phyloP scores from a whole-genome alignment of 345 rosid genomes.

The Firmiana major region DNA sequence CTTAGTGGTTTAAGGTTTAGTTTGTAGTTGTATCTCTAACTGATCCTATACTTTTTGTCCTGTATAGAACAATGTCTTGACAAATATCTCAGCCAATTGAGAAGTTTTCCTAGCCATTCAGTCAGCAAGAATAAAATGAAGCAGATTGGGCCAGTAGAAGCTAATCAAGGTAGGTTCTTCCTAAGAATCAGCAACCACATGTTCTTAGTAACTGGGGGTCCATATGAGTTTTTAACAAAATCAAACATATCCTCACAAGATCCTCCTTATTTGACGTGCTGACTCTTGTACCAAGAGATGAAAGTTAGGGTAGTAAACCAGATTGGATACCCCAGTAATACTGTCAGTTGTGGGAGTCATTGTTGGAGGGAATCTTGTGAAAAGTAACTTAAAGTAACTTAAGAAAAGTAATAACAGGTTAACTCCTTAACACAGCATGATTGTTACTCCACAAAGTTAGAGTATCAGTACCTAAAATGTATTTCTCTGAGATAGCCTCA shows the following conservation, averaged over 20 bases:
- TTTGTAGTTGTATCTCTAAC: neutral
- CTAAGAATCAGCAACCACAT: neutral
- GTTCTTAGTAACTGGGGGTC: neutral
- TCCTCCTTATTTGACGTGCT: neutral
- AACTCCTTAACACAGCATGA: neutral
- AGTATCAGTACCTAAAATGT: neutral
- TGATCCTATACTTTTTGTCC: neutral
- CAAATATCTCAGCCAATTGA: neutral
- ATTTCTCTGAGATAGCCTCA: neutral
- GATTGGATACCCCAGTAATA: neutral
- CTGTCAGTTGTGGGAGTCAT: neutral
- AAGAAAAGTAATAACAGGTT: neutral
- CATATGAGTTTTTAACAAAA: neutral
- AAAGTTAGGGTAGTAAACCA: neutral
- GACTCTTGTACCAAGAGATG: neutral
- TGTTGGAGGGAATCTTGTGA: neutral
- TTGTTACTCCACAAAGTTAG: neutral
- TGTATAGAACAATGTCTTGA: neutral
- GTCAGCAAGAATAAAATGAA: neutral
- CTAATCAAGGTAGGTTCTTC: constrained; percentile 4
- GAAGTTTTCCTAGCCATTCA: neutral
- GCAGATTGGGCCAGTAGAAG: neutral
- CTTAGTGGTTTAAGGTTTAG: neutral
- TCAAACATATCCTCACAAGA: neutral
- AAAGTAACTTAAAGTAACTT: neutral